Evolutionary conservation across 2,329 filamentous ascomycete species (phyloP).

Genomic region (Penicillium sp.): DNA sequence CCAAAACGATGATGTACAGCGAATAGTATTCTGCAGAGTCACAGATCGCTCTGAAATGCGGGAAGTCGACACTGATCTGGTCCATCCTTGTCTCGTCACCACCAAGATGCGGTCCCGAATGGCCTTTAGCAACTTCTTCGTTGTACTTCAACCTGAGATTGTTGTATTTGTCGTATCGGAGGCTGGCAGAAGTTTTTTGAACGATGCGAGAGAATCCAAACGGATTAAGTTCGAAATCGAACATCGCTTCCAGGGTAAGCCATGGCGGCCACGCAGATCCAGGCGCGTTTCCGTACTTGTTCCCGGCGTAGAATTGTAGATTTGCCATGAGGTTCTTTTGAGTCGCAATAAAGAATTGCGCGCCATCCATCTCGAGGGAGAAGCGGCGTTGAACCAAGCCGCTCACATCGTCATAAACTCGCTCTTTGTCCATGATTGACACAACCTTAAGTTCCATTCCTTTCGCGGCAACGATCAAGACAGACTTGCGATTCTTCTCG

Average conservation of each 20-base stretch:
- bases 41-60: slow-evolving; percentile 86
- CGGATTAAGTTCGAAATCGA: slow-evolving; percentile 86
- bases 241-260: slow-evolving; percentile 98
- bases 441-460: slow-evolving; percentile 97
- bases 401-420: slow-evolving; percentile 86
- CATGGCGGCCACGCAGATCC: slow-evolving; percentile 94
- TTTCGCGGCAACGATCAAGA: slow-evolving; percentile 93
- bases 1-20: slow-evolving; percentile 95
- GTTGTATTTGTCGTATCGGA: slow-evolving; percentile 98
- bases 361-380: slow-evolving; percentile 90
- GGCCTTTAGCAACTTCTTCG: slow-evolving; percentile 73
- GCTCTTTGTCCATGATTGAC: slow-evolving; percentile 94
- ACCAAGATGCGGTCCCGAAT: slow-evolving; percentile 41
- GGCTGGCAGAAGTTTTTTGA: slow-evolving; percentile 87
- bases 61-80: slow-evolving; percentile 94
- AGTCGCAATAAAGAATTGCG: slow-evolving; percentile 96
- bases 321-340: slow-evolving; percentile 85
- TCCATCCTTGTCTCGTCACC: slow-evolving; percentile 74
- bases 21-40: slow-evolving; percentile 97
- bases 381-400: slow-evolving; percentile 93
- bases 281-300: slow-evolving; percentile 77
- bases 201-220: slow-evolving; percentile 98
- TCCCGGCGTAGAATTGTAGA: slow-evolving; percentile 88
- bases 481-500: slow-evolving; percentile 94
- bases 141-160: slow-evolving; percentile 94